A percentile compares a stretch with the other conserved stretches of the same genome.
These are phyloP conservation scores for Trametes coccinea DNA, from an alignment of 768 basidiomycete species.

Conservation along the genomic window DNA sequence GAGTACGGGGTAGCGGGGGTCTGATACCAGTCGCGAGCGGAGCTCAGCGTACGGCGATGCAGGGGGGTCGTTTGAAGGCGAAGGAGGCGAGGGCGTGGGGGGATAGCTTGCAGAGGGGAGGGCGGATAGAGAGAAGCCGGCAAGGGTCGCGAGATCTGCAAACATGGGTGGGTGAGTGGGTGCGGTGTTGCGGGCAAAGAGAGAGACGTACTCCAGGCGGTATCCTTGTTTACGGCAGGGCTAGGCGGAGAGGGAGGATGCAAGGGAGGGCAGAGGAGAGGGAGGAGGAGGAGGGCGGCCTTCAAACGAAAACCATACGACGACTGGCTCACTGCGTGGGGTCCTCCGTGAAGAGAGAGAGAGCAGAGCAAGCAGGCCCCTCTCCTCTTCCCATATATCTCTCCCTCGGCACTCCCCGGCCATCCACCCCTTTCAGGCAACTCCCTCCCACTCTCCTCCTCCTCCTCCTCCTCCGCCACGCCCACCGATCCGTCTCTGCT, in stretches of 20 bases:
- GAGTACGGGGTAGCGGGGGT: neutral
- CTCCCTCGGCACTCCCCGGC: slow-evolving; percentile 18
- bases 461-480: neutral
- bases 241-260: slow-evolving; percentile 38
- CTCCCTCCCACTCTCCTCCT: neutral
- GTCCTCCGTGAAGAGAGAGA: too few species aligned
- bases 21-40: slow-evolving; percentile 35
- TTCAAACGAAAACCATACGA: slow-evolving; percentile 26
- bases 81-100: slow-evolving; percentile 33
- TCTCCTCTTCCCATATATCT: neutral
- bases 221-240: slow-evolving; percentile 54
- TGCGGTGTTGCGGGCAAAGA: slow-evolving; percentile 6
- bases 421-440: neutral
- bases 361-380: too few species aligned
- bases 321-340: neutral
- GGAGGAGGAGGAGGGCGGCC: slow-evolving; percentile 21
- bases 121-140: slow-evolving; percentile 69
- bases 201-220: slow-evolving; percentile 46
- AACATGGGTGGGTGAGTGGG: neutral
- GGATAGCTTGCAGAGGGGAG: slow-evolving; percentile 21
- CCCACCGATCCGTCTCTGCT: neutral
- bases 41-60: slow-evolving; percentile 41
- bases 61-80: slow-evolving; percentile 20
- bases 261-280: slow-evolving; percentile 30
- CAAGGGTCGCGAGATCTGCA: slow-evolving; percentile 92